Base-by-base conservation (phyloP, 768 basidiomycete genomes). In the Mycena rosella region DNA sequence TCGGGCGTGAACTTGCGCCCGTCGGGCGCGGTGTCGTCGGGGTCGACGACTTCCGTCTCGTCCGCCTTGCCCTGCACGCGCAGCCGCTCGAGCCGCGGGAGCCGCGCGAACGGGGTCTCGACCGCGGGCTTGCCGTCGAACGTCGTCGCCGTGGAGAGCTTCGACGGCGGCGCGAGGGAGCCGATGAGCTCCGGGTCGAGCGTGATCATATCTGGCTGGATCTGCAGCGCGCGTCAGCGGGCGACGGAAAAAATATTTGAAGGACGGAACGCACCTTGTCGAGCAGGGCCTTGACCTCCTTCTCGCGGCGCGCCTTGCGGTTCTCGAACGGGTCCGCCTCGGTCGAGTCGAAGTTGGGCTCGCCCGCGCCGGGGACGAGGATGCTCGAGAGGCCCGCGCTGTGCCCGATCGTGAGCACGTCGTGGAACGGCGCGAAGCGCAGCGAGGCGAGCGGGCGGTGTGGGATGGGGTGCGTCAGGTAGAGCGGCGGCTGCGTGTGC, bases 251-350 rank as follows among this genome's bases (percentile, higher is more conserved):
- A n/a, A n/a, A n/a, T n/a, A n/a, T n/a, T n/a, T n/a, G n/a, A n/a
- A n/a, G n/a, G n/a, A n/a, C n/a, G n/a, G 27, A 20, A 69, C 79
- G 10, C 24, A 92, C 91, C 86, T 97, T 96, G 78, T 99, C 97
- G 67, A 99, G 81, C 15, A 99, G 86, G 48, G 85, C 87, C 77
- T 93, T 91, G 74, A 99, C 95, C 78, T 99, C 98, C 63, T 94
- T 85, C 81, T 99, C 98, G 60, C 94, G 85, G 63, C 96, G 80
- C 24, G 92, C 85, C 68, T 88, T 90, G 77, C 87, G 89, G 74
- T 91, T 88, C 79, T 99, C 97, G 81, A 93, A 98, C 3, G 96
- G 96, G 87, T 99, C 96, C 0, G 95, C 94, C 78, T 99, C 98
- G 17, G 86, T 78, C 64, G 92, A 93, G 75, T 99, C 98, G 77